Base-by-base conservation (phyloP, 1,284 basidiomycete genomes). In the Leucoagaricus sp. region DNA sequence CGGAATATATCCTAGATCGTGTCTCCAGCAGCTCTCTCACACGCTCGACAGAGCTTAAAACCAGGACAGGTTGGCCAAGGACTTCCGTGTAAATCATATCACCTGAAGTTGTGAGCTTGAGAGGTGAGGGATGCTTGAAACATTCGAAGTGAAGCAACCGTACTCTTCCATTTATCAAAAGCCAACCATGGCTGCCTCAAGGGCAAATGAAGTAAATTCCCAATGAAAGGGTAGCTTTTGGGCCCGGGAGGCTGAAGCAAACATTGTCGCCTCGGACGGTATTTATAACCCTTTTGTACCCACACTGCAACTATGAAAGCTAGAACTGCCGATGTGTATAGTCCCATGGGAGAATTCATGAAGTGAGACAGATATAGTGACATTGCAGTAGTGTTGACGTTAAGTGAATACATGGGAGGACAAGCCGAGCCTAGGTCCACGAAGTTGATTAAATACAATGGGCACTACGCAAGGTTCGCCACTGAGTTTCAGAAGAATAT, bases 81-180 rank as follows among this genome's bases (percentile, higher is more conserved):
- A 56, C 34, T 49, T 63, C 50, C 19, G 58, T 46, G 36, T 57
- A 63, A 29, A 63, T 25, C 40, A 61, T 57, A 29, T 60, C 62
- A 34, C 53, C 57, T 61, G 17, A 21, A 29, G 44, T 13, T 10
- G 19, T 38, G 29, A 15, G 17, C 8, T 13, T 36, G 4, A 3
- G 21, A 9, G n/a, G 19, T n/a, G 10, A 10, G 28, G 10, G 15
- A 21, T n/a, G 6, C 38, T 6, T 17, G 1, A 36, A 5, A 40
- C 13, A 12, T 25, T 4, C n/a, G n/a, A n/a, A 17, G 21, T 21
- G 7, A 21, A 61, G 49, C 56, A 34, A 46, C 58, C 8, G 40
- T 38, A 23, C 58, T 48, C 17, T 40, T 46, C 48, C 56, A 55
- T 15, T 60, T n/a, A 12, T 60, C 55, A 46, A 49, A 60, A 4